Conservation (phyloP, 108 stramenopile species). For the Seminavis robusta region DNA sequence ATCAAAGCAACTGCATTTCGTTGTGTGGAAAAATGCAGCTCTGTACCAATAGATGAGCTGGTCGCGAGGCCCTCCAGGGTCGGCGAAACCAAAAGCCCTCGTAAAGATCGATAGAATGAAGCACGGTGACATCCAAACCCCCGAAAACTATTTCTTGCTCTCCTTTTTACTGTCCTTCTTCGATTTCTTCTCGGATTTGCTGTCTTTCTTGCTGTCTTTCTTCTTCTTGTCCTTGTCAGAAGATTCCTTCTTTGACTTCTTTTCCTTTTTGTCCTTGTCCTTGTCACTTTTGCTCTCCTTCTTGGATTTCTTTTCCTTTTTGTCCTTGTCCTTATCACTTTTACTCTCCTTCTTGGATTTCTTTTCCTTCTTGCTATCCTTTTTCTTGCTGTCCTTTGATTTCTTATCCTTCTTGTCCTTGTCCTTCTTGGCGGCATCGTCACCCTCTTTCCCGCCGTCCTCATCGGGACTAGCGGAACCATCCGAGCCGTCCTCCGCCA, state of each 20-base stretch:
- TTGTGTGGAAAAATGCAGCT: too few relatives aligned
- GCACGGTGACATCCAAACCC: not conserved
- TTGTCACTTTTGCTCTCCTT: not conserved
- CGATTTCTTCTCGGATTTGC: not conserved
- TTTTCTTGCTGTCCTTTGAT: not conserved
- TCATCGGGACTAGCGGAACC: not conserved
- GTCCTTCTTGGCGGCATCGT: not conserved
- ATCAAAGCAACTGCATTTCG: constrained; percentile 3
- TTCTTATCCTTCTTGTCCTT: constrained; percentile 1
- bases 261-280: not conserved
- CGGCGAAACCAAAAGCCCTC: not conserved
- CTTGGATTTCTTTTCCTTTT: not conserved
- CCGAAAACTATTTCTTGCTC: too few relatives aligned
- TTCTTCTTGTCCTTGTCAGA: not conserved
- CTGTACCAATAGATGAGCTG: too few relatives aligned
- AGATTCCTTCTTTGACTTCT: not conserved
- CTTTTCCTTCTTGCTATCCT: constrained; percentile 13
- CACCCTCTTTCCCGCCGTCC: constrained; percentile 2
- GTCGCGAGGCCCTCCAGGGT: too few relatives aligned
- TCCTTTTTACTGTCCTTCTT: constrained; percentile 3
- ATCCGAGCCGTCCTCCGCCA: not conserved
- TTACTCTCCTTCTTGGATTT: constrained; percentile 6
- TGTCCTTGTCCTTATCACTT: not conserved
- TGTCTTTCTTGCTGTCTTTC: not conserved
- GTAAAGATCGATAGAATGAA: not conserved